Base-by-base conservation (phyloP, 1,284 basidiomycete species). In the Apiotrichum akiyoshidainum region DNA sequence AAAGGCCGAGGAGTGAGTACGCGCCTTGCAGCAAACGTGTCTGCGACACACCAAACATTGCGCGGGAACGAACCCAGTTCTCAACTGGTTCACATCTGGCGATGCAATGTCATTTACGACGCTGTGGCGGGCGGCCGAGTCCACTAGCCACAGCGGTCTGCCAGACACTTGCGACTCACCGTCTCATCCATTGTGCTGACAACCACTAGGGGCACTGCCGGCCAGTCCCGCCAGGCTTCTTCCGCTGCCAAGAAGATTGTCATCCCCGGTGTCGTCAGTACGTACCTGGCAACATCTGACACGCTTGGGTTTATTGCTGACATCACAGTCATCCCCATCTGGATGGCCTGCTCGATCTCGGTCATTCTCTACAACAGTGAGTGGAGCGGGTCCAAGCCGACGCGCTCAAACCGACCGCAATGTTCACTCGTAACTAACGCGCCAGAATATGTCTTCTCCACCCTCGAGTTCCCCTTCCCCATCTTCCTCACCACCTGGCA, bases 341-440 rank as follows among this genome's bases (percentile, higher is more conserved):
- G 77, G 94, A 98, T 98, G 74, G 80, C 86, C 16, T 87, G 96
- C 69, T 90, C 87, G 62, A 91, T 91, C 44, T 79, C 85, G 12
- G 94, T 98, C 72, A 98, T 98, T 80, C 87, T 97, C 58, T 97
- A 97, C 85, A 98, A 98, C 84, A 94, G 75, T 77, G 57, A 53
- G 73, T 67, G 7, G 26, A 31, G 7, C n/a, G n/a, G n/a, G n/a
- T n/a, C 26, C 26, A 31, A 31, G 26, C 7, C 4, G 26, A 1
- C 31, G 21, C n/a, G 34, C 39, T 11, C 21, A 17, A 16, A 5
- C 17, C 33, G 53, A n/a, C 41, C 13, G 46, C 14, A 47, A 31
- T 33, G 26, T 31, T 8, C 19, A 10, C 21, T 21, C 37, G 2
- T 9, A 5, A 11, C 48, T 34, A 16, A 46, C 52, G 17, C 33